Percentiles rank a stretch among this genome's conserved stretches.
Evolutionary conservation across 345 rosid species (phyloP).

Genomic region (Lepidium aucheri): DNA sequence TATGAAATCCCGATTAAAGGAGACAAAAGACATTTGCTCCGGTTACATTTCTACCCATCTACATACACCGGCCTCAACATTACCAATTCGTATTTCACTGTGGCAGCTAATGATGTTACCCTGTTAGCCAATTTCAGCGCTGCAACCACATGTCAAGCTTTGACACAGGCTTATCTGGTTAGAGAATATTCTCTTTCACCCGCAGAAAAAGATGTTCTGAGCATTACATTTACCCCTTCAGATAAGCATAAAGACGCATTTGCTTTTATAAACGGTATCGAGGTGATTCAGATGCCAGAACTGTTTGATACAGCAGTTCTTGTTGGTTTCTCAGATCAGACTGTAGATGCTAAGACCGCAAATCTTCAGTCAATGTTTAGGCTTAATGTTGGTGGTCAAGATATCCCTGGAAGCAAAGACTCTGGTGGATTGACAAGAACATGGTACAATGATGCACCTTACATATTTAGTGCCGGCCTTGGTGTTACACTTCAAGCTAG

Average conservation of each 20-base stretch:
- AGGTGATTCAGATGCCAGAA: conserved; percentile 44
- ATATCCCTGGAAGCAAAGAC: conserved; percentile 46
- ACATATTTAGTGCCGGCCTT: conserved; percentile 37
- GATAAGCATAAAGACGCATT: conserved; percentile 33
- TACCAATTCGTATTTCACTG: conserved; percentile 49
- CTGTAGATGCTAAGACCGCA: conserved; percentile 19
- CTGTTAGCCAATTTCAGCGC: conserved; percentile 71
- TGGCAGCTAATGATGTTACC: conserved; percentile 36
- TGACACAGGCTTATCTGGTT: conserved; percentile 56
- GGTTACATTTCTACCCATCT: conserved; percentile 65
- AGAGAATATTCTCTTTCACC: conserved; percentile 59
- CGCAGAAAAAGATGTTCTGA: conserved; percentile 18
- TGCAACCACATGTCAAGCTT: conserved; percentile 52
- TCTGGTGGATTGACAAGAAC: conserved; percentile 46
- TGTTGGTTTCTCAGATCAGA: conserved; percentile 45
- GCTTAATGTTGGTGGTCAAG: conserved; percentile 64
- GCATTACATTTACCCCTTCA: conserved; percentile 47
- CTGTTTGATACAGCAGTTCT: conserved; percentile 41
- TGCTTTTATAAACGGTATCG: conserved; percentile 73
- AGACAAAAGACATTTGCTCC: conserved; percentile 34
- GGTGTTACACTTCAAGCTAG: conserved; percentile 35
- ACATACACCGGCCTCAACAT: conserved; percentile 38
- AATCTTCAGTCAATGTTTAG: conserved; percentile 60
- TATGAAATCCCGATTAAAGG: conserved; percentile 43
- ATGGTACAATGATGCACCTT: conserved; percentile 66